phyloP scores from a whole-genome alignment of 495 filamentous ascomycete species.

The Darksidea phi region DNA sequence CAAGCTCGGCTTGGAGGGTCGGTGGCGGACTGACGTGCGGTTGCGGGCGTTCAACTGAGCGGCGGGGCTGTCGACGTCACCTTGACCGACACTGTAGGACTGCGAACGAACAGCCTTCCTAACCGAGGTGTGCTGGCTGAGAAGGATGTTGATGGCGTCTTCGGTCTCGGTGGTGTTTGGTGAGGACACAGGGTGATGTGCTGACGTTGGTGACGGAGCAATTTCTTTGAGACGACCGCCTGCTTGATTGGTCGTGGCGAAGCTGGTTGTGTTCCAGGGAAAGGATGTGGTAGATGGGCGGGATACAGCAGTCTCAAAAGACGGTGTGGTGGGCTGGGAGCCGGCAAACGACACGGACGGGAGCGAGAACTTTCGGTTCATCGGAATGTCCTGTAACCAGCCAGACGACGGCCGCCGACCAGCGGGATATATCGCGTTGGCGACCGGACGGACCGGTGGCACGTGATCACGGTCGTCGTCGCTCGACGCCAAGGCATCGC shows the following conservation, averaged over 20 bases:
- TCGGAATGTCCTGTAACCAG: slow-evolving; percentile 37
- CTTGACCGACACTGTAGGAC: slow-evolving; percentile 93
- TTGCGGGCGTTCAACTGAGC: slow-evolving; percentile 13
- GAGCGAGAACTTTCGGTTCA: slow-evolving; percentile 32
- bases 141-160: slow-evolving; percentile 25
- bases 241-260: slow-evolving; percentile 3
- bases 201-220: slow-evolving; percentile 32
- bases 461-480: slow-evolving; percentile 38
- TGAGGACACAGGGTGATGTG: slow-evolving; percentile 12
- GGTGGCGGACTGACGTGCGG: slow-evolving; percentile 52
- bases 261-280: slow-evolving; percentile 27
- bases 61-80: slow-evolving; percentile 63
- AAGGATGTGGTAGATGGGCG: slow-evolving; percentile 11
- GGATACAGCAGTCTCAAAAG: slow-evolving; percentile 3
- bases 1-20: slow-evolving; percentile 82
- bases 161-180: slow-evolving; percentile 20
- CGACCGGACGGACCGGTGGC: background rate
- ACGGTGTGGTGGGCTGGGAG: slow-evolving; percentile 35
- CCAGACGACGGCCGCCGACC: slow-evolving; percentile 25
- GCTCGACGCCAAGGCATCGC: slow-evolving; percentile 33
- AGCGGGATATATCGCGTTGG: background rate
- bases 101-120: slow-evolving; percentile 63
- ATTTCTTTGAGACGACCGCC: slow-evolving; percentile 25
- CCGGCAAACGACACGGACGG: slow-evolving; percentile 20
- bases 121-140: slow-evolving; percentile 25